Evolutionary conservation across 306 rosid species (phyloP), one percentile per base, ranked within the genome.

Genomic region (Cicer chorassanicum): DNA sequence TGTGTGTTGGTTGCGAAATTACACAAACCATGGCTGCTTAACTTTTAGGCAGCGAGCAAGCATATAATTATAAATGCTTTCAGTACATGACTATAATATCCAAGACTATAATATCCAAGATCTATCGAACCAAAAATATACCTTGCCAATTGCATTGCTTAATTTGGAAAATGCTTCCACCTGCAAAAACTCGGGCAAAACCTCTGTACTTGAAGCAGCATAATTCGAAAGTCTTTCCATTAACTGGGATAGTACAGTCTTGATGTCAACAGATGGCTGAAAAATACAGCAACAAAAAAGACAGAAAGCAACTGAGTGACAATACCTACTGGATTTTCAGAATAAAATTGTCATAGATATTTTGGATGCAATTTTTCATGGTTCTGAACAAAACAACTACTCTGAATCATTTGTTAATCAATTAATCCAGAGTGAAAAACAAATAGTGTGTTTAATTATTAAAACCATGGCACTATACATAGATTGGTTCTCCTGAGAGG

Each of bases 141-240:
- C 99, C 99, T 90, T 92, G 82, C 98, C 93, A 68, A 95, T 95
- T 71, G 97, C 94, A 82, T 78, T 87, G 89, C 95, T 92, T 83
- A 95, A 88, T 87, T 92, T 95, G 41, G 98, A 87, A 89, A 95
- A 95, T 50, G 99, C 99, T 88, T 95, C 98, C 65, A 95, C 99
- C 89, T 92, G 98, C 85, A 95, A 88, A 76, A 95, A 95, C 83
- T 95, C 99, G 13, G 99, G 99, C 75, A 95, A 79, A 78, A 92
- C 97, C 87, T 95, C 99, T 15, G 89, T 55, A 82, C 98, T 95
- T 75, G 99, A 95, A 62, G 98, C 97, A 71, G 99, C 98, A 84
- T 95, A 92, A 74, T 95, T 89, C 43, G 99, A 90, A 82, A 95
- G 98, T 76, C 99, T 90, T 78, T 95, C 96, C 99, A 95, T 95